These are phyloP conservation scores for Phytophthora macrochlamydospora DNA, from an alignment of 352 stramenopile species.

Conservation along the genomic window DNA sequence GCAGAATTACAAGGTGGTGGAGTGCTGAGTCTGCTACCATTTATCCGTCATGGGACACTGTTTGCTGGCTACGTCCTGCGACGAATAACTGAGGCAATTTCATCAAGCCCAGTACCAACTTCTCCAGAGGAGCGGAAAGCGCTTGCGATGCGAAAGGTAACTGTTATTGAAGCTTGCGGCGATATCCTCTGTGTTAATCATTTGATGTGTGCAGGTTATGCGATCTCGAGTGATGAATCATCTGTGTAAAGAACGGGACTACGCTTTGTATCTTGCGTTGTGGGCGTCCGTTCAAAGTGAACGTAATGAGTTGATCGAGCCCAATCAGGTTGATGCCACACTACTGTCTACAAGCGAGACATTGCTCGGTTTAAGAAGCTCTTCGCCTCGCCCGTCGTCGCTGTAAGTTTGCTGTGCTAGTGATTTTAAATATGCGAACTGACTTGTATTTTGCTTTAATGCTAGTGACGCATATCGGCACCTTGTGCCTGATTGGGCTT, in stretches of 20 bases:
- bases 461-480: constrained; percentile 41
- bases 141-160: constrained; percentile 67
- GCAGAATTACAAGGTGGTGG: constrained; percentile 66
- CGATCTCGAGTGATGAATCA: constrained; percentile 62
- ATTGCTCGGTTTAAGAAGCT: constrained; percentile 24
- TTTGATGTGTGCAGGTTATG: constrained; percentile 52
- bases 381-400: constrained; percentile 24
- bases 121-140: constrained; percentile 57
- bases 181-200: neutral
- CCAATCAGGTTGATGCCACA: constrained; percentile 13
- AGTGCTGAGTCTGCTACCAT: constrained; percentile 75
- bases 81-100: constrained; percentile 47
- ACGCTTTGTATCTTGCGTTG: constrained; percentile 61
- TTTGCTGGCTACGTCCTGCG: constrained; percentile 62
- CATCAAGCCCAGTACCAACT: constrained; percentile 36
- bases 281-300: constrained; percentile 32
- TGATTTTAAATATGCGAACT: neutral
- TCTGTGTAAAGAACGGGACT: constrained; percentile 72
- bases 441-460: neutral
- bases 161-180: neutral
- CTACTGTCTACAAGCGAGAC: constrained; percentile 36
- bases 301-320: constrained; percentile 4
- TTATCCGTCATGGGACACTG: constrained; percentile 70
- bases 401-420: constrained; percentile 24
- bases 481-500: constrained; percentile 47